phyloP scores from a whole-genome alignment of 306 rosid genomes.

The Cucurbita maxima region DNA sequence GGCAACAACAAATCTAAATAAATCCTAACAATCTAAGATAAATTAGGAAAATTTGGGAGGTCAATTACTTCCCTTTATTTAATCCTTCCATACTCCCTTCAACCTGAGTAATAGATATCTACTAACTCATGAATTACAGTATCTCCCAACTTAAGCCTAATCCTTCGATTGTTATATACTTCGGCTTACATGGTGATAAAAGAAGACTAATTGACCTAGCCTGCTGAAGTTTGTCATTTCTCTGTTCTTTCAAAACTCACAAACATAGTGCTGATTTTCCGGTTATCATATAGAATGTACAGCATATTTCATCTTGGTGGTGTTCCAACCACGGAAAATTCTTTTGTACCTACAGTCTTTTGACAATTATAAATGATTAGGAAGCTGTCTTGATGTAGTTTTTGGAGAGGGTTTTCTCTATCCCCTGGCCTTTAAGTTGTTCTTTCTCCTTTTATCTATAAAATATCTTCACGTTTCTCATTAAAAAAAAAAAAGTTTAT shows the following conservation, averaged over 20 bases:
- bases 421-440: not conserved
- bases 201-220: not conserved
- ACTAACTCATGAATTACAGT: too few relatives aligned
- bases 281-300: not conserved
- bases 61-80: too few relatives aligned
- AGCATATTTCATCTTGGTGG: not conserved
- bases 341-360: not conserved
- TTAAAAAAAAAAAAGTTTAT: not conserved
- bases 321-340: not conserved
- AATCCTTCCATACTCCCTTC: too few relatives aligned
- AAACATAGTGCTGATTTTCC: not conserved
- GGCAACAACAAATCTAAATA: too few relatives aligned
- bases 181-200: not conserved
- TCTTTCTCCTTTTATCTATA: not conserved
- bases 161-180: too few relatives aligned
- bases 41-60: too few relatives aligned
- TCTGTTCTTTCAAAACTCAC: not conserved
- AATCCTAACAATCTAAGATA: too few relatives aligned
- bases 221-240: not conserved
- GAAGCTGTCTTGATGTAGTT: not conserved
- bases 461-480: not conserved
- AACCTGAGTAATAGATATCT: too few relatives aligned
- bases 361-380: not conserved
- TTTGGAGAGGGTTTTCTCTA: not conserved
- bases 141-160: too few relatives aligned